Percentiles rank a stretch among this genome's conserved stretches.
These are phyloP conservation scores for Paecilomyces variotii DNA, from an alignment of 2,329 filamentous ascomycete genomes.

Conservation along the genomic window DNA sequence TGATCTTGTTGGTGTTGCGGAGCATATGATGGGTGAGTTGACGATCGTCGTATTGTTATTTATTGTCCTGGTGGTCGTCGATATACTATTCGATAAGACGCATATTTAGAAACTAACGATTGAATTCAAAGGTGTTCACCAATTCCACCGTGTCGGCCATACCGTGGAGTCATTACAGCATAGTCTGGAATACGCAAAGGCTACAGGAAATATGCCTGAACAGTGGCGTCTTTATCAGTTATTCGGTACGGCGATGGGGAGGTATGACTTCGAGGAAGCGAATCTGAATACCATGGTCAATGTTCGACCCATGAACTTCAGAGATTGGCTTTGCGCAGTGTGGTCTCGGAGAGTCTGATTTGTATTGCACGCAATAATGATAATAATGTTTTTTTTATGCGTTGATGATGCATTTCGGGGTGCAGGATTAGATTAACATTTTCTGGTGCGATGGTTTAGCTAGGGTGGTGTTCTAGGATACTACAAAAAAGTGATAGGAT, in stretches of 20 bases:
- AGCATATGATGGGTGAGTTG: constrained; percentile 37
- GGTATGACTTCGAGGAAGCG: constrained; percentile 55
- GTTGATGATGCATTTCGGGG: background rate
- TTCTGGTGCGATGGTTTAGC: no score
- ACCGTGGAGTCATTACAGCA: constrained; percentile 16
- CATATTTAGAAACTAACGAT: background rate
- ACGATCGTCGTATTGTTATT: constrained; percentile 1
- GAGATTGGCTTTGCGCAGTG: constrained; percentile 46
- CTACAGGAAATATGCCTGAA: constrained; percentile 26
- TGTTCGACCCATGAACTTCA: constrained; percentile 45
- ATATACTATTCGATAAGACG: no score
- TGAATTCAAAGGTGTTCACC: constrained; percentile 5
- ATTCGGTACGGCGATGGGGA: constrained; percentile 59
- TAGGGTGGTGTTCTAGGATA: no score
- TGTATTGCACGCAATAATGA: no score
- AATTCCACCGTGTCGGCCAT: constrained; percentile 17
- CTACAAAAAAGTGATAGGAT: no score
- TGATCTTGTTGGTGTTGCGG: constrained; percentile 51
- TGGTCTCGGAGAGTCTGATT: constrained; percentile 29
- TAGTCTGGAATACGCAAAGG: constrained; percentile 16
- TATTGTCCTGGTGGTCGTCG: no score
- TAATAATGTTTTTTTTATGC: background rate
- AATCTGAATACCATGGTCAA: constrained; percentile 51
- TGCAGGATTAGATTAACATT: no score
- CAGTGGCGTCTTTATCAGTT: constrained; percentile 49